Conservation (phyloP, 2,329 filamentous ascomycete genomes). For the Coniella lustricola region DNA sequence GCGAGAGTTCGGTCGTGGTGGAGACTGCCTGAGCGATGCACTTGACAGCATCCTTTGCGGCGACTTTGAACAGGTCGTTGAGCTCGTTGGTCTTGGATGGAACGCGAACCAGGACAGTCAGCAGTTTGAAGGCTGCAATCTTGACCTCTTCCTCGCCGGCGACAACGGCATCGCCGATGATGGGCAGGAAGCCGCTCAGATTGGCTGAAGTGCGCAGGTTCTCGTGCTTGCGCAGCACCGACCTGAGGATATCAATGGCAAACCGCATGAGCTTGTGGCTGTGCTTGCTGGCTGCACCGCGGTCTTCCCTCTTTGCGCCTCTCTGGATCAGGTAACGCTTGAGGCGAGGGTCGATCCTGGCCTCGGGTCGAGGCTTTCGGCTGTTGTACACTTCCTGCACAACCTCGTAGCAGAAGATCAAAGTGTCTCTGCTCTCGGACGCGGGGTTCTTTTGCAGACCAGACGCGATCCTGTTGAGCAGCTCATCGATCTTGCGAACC, state of each 20-base stretch:
- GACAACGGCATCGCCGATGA: conserved; percentile 80
- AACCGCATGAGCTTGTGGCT: conserved; percentile 85
- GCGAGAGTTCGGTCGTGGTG: conserved; percentile 76
- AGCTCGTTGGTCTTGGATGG: conserved; percentile 67
- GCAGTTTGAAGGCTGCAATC: conserved; percentile 76
- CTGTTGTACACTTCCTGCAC: conserved; percentile 78
- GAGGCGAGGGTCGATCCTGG: conserved; percentile 54
- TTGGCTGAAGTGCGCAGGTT: conserved; percentile 72
- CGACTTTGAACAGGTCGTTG: conserved; percentile 60
- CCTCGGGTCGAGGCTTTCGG: conserved; percentile 42
- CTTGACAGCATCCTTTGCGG: conserved; percentile 77
- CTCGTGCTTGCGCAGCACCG: conserved; percentile 80
- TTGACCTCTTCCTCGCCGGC: conserved; percentile 88
- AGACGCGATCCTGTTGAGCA: conserved; percentile 74
- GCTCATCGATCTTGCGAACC: conserved; percentile 82
- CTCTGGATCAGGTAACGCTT: conserved; percentile 76
- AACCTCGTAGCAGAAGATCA: conserved; percentile 94
- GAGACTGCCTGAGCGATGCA: conserved; percentile 69
- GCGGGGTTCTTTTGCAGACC: conserved; percentile 78
- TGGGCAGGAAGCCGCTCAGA: conserved; percentile 76
- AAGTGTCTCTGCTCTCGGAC: conserved; percentile 69
- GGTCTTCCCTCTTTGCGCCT: conserved; percentile 66
- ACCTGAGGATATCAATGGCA: conserved; percentile 76
- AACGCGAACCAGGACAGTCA: conserved; percentile 78
- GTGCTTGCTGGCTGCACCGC: conserved; percentile 68